Evolutionary conservation across 1,284 basidiomycete genomes (phyloP).

Genomic region (Puccinia coronata): DNA sequence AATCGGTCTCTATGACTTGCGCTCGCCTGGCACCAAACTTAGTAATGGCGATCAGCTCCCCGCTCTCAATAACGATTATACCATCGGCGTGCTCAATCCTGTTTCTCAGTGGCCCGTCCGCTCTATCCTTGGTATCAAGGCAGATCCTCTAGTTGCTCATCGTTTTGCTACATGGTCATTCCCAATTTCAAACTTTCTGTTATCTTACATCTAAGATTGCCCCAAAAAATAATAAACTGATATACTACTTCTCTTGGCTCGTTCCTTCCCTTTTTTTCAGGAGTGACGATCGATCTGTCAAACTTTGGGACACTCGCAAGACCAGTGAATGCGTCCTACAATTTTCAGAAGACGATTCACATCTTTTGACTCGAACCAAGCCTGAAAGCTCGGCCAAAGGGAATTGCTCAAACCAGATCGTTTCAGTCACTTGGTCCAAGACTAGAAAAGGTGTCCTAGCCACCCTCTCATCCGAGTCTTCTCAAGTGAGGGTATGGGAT

Average conservation of each 20-base stretch:
- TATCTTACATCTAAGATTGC: not conserved
- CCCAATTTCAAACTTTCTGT: not conserved
- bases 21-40: slow-evolving; percentile 18
- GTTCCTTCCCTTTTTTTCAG: slow-evolving; percentile 13
- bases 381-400: slow-evolving; percentile 10
- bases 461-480: slow-evolving; percentile 25
- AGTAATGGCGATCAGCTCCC: not conserved
- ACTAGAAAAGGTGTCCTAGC: slow-evolving; percentile 21
- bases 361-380: not conserved
- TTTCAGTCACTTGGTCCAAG: slow-evolving; percentile 37
- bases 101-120: slow-evolving; percentile 35
- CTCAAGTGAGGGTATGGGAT: slow-evolving; percentile 33
- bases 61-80: not conserved
- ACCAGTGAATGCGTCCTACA: slow-evolving; percentile 32
- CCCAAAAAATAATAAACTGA: slow-evolving; percentile 7
- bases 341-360: slow-evolving; percentile 18
- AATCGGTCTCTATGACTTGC: slow-evolving; percentile 34
- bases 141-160: slow-evolving; percentile 43
- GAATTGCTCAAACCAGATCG: not conserved
- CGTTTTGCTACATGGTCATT: slow-evolving; percentile 44
- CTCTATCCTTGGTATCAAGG: slow-evolving; percentile 33
- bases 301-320: slow-evolving; percentile 45
- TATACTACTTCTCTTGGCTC: not conserved
- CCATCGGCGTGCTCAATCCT: slow-evolving; percentile 9
- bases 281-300: slow-evolving; percentile 39